A percentile compares a stretch with the other conserved stretches of the same genome.
These are phyloP conservation scores for Cinnamomum micranthum DNA, from an alignment of 164 flowering plant genomes.

Conservation along the genomic window DNA sequence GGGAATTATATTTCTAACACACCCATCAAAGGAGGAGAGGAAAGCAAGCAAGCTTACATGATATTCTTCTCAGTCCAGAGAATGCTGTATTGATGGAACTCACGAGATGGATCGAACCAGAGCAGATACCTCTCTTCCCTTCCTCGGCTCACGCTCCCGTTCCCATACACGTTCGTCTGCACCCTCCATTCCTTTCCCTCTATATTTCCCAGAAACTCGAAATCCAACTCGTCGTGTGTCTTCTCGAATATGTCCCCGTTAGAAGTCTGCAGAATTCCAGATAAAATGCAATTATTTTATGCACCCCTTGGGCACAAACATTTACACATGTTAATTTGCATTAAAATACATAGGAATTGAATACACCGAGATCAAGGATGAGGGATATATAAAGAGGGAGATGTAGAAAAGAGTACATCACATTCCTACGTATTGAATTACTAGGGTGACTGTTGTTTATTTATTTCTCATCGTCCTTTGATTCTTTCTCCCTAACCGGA, in stretches of 20 bases:
- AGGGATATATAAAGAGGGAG: no score
- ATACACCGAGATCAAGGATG: no score
- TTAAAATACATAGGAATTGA: no score
- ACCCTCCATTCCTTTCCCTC: constrained; percentile 79
- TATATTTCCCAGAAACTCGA: constrained; percentile 81
- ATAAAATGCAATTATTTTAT: neutral
- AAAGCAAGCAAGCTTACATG: constrained; percentile 46
- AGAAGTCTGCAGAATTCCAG: constrained; percentile 50
- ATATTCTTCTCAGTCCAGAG: constrained; percentile 69
- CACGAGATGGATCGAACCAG: constrained; percentile 86
- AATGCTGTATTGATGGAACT: constrained; percentile 80
- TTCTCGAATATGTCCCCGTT: constrained; percentile 79
- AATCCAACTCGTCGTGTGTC: constrained; percentile 85
- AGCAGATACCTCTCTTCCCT: constrained; percentile 80
- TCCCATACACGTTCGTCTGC: constrained; percentile 88
- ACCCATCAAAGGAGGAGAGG: neutral
- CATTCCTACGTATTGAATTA: no score
- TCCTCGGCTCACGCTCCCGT: constrained; percentile 80
- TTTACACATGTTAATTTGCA: no score
- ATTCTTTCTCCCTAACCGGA: no score
- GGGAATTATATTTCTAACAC: no score
- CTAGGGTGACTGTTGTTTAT: no score
- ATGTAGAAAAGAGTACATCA: no score
- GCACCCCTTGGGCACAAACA: no score
- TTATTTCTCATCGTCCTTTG: no score